Percentiles rank a stretch among this genome's conserved stretches.
Conservation (phyloP, 306 rosid genomes). For the Ormosia emarginata region DNA sequence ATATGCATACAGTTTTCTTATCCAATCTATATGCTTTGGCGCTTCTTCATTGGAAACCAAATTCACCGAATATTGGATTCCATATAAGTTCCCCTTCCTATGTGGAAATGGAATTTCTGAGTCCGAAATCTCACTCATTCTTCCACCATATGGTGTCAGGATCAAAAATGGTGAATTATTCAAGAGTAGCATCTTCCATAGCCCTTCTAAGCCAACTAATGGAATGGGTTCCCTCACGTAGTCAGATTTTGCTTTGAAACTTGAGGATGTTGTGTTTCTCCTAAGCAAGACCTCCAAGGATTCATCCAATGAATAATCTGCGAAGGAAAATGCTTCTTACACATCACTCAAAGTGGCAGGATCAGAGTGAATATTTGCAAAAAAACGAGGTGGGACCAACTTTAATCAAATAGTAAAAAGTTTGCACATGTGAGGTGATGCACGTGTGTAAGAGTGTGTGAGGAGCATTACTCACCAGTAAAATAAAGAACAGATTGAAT, state of each 20-base stretch:
- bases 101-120: conserved; percentile 28
- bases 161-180: not conserved
- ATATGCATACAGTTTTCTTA: conserved; percentile 9
- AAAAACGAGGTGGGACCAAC: no score
- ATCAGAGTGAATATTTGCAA: no score
- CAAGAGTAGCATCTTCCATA: conserved; percentile 17
- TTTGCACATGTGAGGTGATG: no score
- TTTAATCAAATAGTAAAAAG: no score
- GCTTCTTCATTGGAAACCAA: conserved; percentile 2
- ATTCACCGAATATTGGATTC: conserved; percentile 5
- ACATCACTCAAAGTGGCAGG: no score
- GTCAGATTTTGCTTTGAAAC: conserved; percentile 32
- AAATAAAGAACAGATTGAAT: conserved; percentile 26
- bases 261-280: not conserved
- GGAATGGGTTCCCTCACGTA: conserved; percentile 24
- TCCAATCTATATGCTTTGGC: not conserved
- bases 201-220: conserved; percentile 1
- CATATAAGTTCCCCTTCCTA: conserved; percentile 8
- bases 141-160: conserved; percentile 32
- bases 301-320: not conserved
- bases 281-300: conserved; percentile 21
- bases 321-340: no score
- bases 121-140: conserved; percentile 28
- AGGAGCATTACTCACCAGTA: not conserved
- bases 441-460: no score